These are phyloP conservation scores for Aspergillus fischeri DNA, from an alignment of 2,329 filamentous ascomycete species.

Conservation along the genomic window DNA sequence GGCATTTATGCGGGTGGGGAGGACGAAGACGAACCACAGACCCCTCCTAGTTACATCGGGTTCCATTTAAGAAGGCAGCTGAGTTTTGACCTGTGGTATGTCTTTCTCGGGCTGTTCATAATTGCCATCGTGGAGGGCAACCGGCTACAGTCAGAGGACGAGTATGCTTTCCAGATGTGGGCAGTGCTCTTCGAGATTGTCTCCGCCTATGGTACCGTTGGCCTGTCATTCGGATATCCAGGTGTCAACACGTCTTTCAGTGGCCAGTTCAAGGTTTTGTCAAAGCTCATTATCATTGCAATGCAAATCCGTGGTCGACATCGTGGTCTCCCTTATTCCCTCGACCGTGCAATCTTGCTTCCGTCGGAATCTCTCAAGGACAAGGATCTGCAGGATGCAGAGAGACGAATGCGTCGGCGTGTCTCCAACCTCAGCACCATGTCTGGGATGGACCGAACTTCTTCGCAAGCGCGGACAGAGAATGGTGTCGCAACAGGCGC, in stretches of 20 bases:
- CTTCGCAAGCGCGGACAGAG: slow-evolving; percentile 21
- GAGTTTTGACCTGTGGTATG: slow-evolving; percentile 96
- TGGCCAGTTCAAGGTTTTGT: slow-evolving; percentile 70
- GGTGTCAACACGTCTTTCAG: slow-evolving; percentile 74
- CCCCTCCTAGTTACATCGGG: slow-evolving; percentile 76
- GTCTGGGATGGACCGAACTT: slow-evolving; percentile 20
- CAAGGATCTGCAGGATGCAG: slow-evolving; percentile 54
- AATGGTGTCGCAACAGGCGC: slow-evolving; percentile 20
- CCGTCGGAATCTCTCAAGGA: slow-evolving; percentile 62
- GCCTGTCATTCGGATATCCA: slow-evolving; percentile 79
- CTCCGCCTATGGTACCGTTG: slow-evolving; percentile 91
- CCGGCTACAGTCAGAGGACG: slow-evolving; percentile 59
- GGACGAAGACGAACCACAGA: slow-evolving; percentile 51
- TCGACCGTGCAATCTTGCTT: slow-evolving; percentile 66
- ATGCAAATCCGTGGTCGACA: slow-evolving; percentile 65
- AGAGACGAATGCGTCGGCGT: slow-evolving; percentile 40
- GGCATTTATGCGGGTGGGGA: slow-evolving; percentile 63
- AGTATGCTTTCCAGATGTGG: slow-evolving; percentile 63
- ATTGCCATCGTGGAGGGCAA: slow-evolving; percentile 81
- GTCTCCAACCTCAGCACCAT: slow-evolving; percentile 32
- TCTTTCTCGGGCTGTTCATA: slow-evolving; percentile 90
- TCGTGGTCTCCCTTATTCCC: slow-evolving; percentile 61
- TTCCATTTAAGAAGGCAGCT: slow-evolving; percentile 89
- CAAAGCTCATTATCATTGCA: slow-evolving; percentile 62
- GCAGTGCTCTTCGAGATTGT: slow-evolving; percentile 76